Evolutionary conservation across 192 early-diverging fungal genomes (phyloP).

Genomic region (Coemansia sp.): DNA sequence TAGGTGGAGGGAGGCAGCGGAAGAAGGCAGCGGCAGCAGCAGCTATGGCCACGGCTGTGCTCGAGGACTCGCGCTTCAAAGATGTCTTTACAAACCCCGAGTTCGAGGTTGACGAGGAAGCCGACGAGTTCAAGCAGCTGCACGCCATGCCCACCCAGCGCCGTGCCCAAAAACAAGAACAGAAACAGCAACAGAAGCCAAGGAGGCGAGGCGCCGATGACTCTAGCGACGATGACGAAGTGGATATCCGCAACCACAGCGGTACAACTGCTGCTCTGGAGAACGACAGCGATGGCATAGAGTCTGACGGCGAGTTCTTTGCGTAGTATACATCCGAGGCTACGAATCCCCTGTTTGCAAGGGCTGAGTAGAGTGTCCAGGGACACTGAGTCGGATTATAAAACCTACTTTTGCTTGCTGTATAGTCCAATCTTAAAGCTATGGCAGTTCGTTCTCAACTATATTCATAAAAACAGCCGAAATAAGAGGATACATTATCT

Average conservation of each 20-base stretch:
- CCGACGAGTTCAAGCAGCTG: constrained; percentile 73
- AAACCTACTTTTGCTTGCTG: too few species aligned
- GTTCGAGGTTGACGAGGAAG: constrained; percentile 84
- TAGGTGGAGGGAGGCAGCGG: constrained; percentile 49
- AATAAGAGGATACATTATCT: too few species aligned
- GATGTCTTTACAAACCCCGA: constrained; percentile 88
- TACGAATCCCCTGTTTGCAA: too few species aligned
- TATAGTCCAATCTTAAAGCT: too few species aligned
- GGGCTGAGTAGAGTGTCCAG: too few species aligned
- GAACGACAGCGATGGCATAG: constrained; percentile 1
- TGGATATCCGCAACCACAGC: constrained; percentile 28
- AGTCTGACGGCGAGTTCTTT: constrained; percentile 28
- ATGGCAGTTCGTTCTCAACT: too few species aligned
- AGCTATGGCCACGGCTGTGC: constrained; percentile 56
- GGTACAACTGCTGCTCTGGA: not conserved
- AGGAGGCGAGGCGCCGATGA: constrained; percentile 20
- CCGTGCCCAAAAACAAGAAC: constrained; percentile 11
- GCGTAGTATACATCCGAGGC: too few species aligned
- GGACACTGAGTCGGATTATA: too few species aligned
- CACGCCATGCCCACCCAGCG: constrained; percentile 25
- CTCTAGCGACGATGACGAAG: constrained; percentile 39
- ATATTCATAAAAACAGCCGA: too few species aligned
- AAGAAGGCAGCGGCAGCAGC: constrained; percentile 51
- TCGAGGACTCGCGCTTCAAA: constrained; percentile 84
- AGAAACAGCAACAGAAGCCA: constrained; percentile 1